Conservation (phyloP, 495 filamentous ascomycete species). For the Acidiella bohemica region DNA sequence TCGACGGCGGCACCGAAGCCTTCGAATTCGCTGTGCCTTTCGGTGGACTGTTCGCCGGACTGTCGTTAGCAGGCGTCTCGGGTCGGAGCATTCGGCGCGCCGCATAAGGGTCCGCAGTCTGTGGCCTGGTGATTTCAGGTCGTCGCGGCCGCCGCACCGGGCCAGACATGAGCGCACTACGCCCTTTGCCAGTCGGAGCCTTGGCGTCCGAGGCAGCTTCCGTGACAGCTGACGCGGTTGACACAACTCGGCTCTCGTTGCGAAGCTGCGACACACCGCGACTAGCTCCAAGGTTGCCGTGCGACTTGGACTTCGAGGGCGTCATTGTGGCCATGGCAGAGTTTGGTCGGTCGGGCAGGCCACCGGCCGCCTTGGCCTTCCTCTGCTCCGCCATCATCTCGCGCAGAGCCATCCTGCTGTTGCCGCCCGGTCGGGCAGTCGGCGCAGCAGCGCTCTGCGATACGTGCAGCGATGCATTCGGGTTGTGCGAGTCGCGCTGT, state of each 20-base stretch:
- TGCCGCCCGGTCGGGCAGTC: slow-evolving; percentile 32
- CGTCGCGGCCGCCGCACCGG: slow-evolving; percentile 44
- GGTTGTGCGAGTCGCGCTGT: slow-evolving; percentile 68
- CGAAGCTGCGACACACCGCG: slow-evolving; percentile 17
- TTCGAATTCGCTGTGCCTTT: slow-evolving; percentile 27
- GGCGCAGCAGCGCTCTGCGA: slow-evolving; percentile 34
- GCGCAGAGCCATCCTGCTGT: slow-evolving; percentile 46
- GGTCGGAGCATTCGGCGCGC: slow-evolving; percentile 25
- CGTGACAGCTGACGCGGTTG: slow-evolving; percentile 20
- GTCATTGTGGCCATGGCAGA: slow-evolving; percentile 60
- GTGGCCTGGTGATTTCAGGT: slow-evolving; percentile 40
- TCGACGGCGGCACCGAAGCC: slow-evolving; percentile 21
- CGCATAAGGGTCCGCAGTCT: slow-evolving; percentile 47
- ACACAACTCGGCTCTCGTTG: slow-evolving; percentile 18
- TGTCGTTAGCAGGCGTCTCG: slow-evolving; percentile 29
- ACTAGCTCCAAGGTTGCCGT: slow-evolving; percentile 9
- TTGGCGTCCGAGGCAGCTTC: slow-evolving; percentile 21
- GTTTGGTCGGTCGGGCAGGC: slow-evolving; percentile 52
- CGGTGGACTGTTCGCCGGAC: slow-evolving; percentile 34
- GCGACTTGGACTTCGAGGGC: slow-evolving; percentile 35
- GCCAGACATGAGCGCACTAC: slow-evolving; percentile 41
- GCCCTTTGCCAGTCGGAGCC: slow-evolving; percentile 9
- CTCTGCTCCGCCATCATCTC: slow-evolving; percentile 79
- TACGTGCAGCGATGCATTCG: slow-evolving; percentile 39
- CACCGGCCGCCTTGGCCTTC: slow-evolving; percentile 46